Evolutionary conservation across 2,329 filamentous ascomycete genomes (phyloP).

Genomic region (Karstenula rhodostoma): DNA sequence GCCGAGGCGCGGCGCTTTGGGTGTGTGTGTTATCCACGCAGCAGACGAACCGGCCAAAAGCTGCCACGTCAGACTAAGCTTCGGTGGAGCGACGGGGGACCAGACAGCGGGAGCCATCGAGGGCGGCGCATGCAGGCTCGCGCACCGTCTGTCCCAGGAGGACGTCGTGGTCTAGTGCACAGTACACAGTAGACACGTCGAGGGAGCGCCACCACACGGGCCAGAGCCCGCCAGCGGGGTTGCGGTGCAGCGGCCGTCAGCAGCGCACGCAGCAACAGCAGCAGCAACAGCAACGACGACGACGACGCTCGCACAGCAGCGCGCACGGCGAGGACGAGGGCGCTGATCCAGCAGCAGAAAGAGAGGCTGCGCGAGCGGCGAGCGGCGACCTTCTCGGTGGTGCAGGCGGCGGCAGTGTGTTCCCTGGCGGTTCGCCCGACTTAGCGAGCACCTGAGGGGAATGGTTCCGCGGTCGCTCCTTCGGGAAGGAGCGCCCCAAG

Average conservation of each 20-base stretch:
- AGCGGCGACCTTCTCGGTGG: not conserved
- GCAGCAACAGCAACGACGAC: slow-evolving; percentile 19
- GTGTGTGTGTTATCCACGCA: not conserved
- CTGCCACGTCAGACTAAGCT: slow-evolving; percentile 17
- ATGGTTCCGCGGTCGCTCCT: not conserved
- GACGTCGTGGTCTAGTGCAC: too few relatives aligned
- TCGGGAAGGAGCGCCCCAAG: slow-evolving; percentile 19
- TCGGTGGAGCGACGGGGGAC: slow-evolving; percentile 2
- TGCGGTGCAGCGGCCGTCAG: too few relatives aligned
- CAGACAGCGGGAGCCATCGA: slow-evolving; percentile 13
- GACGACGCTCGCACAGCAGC: not conserved
- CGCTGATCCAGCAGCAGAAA: not conserved
- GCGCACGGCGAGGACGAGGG: not conserved
- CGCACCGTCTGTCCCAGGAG: slow-evolving; percentile 11
- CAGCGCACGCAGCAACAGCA: too few relatives aligned
- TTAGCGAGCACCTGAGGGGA: slow-evolving; percentile 1
- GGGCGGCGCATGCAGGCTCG: slow-evolving; percentile 13
- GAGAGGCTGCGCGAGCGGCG: not conserved
- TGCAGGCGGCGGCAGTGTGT: not conserved
- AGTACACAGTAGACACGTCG: slow-evolving; percentile 19
- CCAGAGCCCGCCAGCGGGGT: slow-evolving; percentile 13
- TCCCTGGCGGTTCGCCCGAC: not conserved
- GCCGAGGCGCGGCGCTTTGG: slow-evolving; percentile 4
- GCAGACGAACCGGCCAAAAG: not conserved
- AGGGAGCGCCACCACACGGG: slow-evolving; percentile 15